phyloP scores from a whole-genome alignment of 1,284 basidiomycete genomes.

The Ceraceosorus bombacis region DNA sequence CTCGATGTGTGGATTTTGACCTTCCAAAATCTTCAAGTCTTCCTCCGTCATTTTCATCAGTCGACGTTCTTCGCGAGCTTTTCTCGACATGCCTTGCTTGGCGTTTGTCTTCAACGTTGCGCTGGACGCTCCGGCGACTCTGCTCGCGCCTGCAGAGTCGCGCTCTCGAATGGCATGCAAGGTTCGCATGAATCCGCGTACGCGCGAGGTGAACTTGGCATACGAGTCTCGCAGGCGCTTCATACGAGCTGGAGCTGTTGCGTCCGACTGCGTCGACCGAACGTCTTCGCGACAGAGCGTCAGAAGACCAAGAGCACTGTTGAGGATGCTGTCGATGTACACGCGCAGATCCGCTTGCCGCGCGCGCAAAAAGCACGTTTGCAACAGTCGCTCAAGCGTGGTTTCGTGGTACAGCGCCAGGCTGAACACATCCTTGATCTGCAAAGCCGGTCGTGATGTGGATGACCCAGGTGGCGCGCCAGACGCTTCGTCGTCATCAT shows the following conservation, averaged over 20 bases:
- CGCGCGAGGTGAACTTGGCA: no score
- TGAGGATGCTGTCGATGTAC: constrained; percentile 3
- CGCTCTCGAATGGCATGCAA: no score
- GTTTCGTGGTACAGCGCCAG: constrained; percentile 31
- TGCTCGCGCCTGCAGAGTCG: no score
- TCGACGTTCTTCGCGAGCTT: no score
- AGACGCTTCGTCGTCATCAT: constrained; percentile 16
- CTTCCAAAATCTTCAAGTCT: neutral
- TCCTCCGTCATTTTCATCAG: neutral
- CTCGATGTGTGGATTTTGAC: neutral
- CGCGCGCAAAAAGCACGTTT: constrained; percentile 25
- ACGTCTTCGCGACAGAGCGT: neutral
- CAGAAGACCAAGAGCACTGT: neutral
- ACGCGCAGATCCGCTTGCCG: constrained; percentile 14
- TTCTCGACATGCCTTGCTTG: no score
- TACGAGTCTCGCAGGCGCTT: no score
- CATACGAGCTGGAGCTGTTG: no score
- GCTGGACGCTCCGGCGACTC: no score
- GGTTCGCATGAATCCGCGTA: no score
- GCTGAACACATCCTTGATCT: constrained; percentile 34
- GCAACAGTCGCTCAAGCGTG: constrained; percentile 29
- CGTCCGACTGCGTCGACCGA: neutral
- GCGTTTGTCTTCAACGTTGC: no score
- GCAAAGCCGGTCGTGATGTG: constrained; percentile 2
- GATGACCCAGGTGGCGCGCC: neutral